Conservation (phyloP, 768 basidiomycete species). For the Russula sp. region DNA sequence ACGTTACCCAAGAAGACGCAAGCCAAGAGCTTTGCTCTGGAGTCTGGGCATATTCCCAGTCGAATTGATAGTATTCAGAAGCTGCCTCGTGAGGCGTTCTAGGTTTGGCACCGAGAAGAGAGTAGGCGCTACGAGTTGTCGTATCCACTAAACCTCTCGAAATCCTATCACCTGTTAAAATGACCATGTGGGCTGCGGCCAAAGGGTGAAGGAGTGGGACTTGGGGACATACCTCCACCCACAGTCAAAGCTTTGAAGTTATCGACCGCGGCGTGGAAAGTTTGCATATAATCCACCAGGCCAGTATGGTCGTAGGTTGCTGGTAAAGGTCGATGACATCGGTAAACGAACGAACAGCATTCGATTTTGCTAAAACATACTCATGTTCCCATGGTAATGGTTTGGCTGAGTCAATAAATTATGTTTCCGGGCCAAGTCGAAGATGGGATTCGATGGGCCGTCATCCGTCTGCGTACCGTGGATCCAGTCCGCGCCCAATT, state of each 20-base stretch:
- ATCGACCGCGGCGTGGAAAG: conserved; percentile 43
- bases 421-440: conserved; percentile 54
- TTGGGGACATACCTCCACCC: conserved; percentile 43
- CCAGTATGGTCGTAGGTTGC: conserved; percentile 57
- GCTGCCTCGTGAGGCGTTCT: conserved; percentile 47
- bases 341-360: not conserved
- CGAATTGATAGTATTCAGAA: conserved; percentile 52
- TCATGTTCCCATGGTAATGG: conserved; percentile 42
- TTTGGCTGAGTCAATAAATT: conserved; percentile 47
- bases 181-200: not conserved
- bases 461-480: conserved; percentile 48
- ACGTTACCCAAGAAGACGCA: conserved; percentile 58
- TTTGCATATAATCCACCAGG: conserved; percentile 45
- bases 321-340: conserved; percentile 30
- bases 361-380: conserved; percentile 38
- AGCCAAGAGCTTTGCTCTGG: conserved; percentile 64
- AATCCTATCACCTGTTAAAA: conserved; percentile 45
- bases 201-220: not conserved
- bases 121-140: conserved; percentile 53
- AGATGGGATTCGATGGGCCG: conserved; percentile 59
- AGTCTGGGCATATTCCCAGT: conserved; percentile 54
- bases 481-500: conserved; percentile 60
- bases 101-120: conserved; percentile 47
- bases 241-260: conserved; percentile 44
- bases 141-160: conserved; percentile 50